Conservation (phyloP, 768 basidiomycete species). For the Pulveroboletus sp. region DNA sequence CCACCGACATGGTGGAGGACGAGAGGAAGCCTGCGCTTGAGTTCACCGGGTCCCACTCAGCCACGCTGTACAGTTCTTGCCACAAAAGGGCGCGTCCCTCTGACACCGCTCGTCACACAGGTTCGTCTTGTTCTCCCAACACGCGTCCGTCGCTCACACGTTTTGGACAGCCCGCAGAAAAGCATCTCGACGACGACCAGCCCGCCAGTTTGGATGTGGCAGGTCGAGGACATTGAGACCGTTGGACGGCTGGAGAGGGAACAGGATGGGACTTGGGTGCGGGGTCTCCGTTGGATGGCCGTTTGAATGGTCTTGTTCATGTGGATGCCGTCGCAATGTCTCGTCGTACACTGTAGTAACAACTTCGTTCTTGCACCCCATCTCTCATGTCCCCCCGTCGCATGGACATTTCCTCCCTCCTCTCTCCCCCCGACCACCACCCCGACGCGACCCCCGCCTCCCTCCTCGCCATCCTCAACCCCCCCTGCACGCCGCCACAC, state of each 20-base stretch:
- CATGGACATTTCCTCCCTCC: constrained; percentile 73
- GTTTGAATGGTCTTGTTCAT: constrained; percentile 58
- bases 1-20: constrained; percentile 73
- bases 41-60: constrained; percentile 40
- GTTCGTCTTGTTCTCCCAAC: constrained; percentile 30
- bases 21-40: constrained; percentile 4
- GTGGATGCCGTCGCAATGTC: constrained; percentile 85
- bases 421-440: constrained; percentile 28
- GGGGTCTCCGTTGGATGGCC: constrained; percentile 53
- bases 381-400: constrained; percentile 57
- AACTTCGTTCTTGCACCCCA: background rate
- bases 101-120: constrained; percentile 40
- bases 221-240: constrained; percentile 88
- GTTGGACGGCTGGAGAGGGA: constrained; percentile 79
- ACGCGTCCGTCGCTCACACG: constrained; percentile 4
- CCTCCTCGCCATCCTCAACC: constrained; percentile 20
- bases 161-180: constrained; percentile 54
- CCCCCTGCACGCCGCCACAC: constrained; percentile 1
- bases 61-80: constrained; percentile 43
- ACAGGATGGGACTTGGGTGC: constrained; percentile 87
- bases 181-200: constrained; percentile 88
- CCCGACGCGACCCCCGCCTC: constrained; percentile 7
- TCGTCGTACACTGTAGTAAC: constrained; percentile 64
- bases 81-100: constrained; percentile 22
- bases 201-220: constrained; percentile 71